These are phyloP conservation scores for Thraustochytrium sp. DNA, from an alignment of 352 stramenopile genomes.

Conservation along the genomic window DNA sequence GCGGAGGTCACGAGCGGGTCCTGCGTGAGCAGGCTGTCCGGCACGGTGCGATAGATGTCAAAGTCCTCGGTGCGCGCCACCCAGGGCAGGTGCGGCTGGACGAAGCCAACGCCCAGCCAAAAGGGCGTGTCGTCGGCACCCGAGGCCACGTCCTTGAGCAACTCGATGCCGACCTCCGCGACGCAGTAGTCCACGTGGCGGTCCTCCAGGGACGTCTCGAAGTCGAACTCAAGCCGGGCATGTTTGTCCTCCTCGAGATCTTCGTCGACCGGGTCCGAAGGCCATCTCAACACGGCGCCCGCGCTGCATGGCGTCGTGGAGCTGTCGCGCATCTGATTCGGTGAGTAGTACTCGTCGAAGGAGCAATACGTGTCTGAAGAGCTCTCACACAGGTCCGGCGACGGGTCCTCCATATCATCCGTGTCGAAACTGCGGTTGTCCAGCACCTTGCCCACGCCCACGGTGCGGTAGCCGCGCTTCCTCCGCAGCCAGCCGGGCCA, in stretches of 20 bases:
- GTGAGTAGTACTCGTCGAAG: not conserved
- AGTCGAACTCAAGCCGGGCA: too few species aligned
- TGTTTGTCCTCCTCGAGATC: not conserved
- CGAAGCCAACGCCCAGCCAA: slow-evolving; percentile 20
- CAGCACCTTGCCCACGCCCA: slow-evolving; percentile 7
- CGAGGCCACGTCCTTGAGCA: not conserved
- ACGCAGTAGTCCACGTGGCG: slow-evolving; percentile 21
- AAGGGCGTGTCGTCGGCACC: not conserved
- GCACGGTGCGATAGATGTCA: not conserved
- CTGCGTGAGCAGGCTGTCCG: not conserved
- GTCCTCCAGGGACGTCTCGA: too few species aligned
- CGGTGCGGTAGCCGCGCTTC: not conserved
- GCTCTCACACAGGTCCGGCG: not conserved
- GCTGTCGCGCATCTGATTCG: not conserved
- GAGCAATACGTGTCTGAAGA: too few species aligned
- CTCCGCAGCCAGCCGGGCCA: not conserved
- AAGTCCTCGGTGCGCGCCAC: not conserved
- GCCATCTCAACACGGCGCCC: too few species aligned
- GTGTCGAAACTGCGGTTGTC: slow-evolving; percentile 28
- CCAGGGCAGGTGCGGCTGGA: slow-evolving; percentile 12
- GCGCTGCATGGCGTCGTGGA: too few species aligned
- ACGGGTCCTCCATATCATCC: not conserved
- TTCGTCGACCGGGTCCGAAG: too few species aligned
- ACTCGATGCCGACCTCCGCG: not conserved
- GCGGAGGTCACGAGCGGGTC: not conserved